phyloP scores from a whole-genome alignment of 805 yeast genomes.

The Metschnikowia dekortorum region DNA sequence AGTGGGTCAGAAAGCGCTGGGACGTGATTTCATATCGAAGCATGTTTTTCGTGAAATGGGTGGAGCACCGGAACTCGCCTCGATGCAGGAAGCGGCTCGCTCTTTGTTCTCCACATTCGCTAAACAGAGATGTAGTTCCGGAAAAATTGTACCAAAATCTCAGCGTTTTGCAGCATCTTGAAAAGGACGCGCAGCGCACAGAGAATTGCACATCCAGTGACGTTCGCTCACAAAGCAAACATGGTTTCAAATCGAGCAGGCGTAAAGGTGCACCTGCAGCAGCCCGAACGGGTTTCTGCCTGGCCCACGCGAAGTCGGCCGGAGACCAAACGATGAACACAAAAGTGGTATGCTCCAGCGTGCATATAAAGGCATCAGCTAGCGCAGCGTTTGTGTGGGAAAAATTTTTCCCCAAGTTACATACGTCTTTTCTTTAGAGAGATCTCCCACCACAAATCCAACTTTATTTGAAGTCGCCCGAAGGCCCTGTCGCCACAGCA shows the following conservation, averaged over 20 bases:
- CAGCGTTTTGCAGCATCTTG: not conserved
- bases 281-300: not conserved
- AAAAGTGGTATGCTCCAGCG: not conserved
- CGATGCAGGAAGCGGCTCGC: not conserved
- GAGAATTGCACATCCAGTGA: not conserved
- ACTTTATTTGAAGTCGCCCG: conserved; percentile 1
- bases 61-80: not conserved
- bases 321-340: not conserved
- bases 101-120: not conserved
- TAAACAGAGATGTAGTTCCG: not conserved
- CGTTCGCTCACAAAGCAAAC: not conserved
- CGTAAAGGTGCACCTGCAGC: not conserved
- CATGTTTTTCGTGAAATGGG: too few relatives aligned
- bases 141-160: not conserved
- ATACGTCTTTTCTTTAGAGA: conserved; percentile 14
- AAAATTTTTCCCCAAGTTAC: conserved; percentile 12
- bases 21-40: too few relatives aligned
- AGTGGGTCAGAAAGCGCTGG: too few relatives aligned
- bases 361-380: conserved; percentile 5
- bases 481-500: conserved; percentile 3
- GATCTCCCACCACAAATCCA: conserved; percentile 14
- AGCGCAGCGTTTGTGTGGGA: conserved; percentile 11
- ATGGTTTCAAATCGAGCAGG: not conserved
- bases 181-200: not conserved
- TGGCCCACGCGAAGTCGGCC: not conserved